Evolutionary conservation across 2,329 filamentous ascomycete species (phyloP).

Genomic region (Ophiostoma sp.): DNA sequence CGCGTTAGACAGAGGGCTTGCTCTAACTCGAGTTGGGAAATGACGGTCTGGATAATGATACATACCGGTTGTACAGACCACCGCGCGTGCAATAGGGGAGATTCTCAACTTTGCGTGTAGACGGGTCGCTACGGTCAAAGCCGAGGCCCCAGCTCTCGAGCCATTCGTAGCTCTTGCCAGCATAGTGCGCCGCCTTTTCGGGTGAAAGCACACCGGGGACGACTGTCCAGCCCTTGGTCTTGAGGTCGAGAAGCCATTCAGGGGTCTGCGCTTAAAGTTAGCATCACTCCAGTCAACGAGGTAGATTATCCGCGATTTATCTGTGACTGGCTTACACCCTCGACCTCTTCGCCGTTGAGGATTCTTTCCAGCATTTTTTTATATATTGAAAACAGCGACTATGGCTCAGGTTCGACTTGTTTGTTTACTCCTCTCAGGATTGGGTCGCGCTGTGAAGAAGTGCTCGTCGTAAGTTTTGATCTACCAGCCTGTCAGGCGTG

Average conservation of each 20-base stretch:
- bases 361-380: constrained; percentile 1
- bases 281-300: background rate
- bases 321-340: background rate
- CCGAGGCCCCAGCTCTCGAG: constrained; percentile 15
- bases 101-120: constrained; percentile 1
- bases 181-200: constrained; percentile 12
- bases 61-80: constrained; percentile 7
- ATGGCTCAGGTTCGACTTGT: too few species aligned
- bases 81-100: constrained; percentile 6
- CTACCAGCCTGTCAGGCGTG: background rate
- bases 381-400: background rate
- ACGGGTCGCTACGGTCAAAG: constrained; percentile 12
- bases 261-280: background rate
- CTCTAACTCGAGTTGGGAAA: too few species aligned
- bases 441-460: too few species aligned
- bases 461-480: too few species aligned
- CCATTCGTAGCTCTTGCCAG: constrained; percentile 13
- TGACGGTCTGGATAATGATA: background rate
- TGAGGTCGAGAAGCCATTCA: constrained; percentile 3
- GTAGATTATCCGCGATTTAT: too few species aligned
- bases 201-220: constrained; percentile 6
- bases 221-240: constrained; percentile 15
- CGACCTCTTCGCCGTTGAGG: constrained; percentile 3
- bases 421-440: too few species aligned
- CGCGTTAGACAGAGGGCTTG: too few species aligned